Conservation (phyloP, 202 grass and related monocot genomes). For the Setaria italica region DNA sequence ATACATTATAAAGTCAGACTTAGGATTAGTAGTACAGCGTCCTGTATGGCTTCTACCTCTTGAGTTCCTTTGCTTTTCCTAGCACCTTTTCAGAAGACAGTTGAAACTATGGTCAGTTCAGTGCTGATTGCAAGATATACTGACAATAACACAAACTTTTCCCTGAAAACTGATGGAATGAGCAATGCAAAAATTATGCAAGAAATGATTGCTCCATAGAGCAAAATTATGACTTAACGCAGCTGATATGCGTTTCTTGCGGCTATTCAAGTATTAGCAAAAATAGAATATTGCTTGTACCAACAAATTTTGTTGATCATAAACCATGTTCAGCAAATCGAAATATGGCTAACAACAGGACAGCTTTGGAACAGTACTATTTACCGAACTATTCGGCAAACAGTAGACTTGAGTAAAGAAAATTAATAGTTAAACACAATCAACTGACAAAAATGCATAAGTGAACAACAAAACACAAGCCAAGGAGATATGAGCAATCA, state of each 20-base stretch:
- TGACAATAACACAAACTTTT: slow-evolving; percentile 26
- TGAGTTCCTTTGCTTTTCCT: slow-evolving; percentile 4
- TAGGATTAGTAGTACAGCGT: slow-evolving; percentile 21
- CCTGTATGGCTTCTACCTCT: slow-evolving; percentile 20
- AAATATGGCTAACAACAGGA: background rate
- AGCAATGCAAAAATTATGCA: slow-evolving; percentile 10
- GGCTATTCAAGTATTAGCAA: background rate
- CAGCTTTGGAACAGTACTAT: background rate
- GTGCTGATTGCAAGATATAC: slow-evolving; percentile 8
- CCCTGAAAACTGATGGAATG: slow-evolving; percentile 8
- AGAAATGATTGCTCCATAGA: slow-evolving; percentile 8
- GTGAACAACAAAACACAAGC: background rate
- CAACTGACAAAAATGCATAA: slow-evolving; percentile 12
- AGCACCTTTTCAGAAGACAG: background rate
- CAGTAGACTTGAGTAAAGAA: slow-evolving; percentile 10
- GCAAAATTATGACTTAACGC: background rate
- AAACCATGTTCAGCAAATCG: slow-evolving; percentile 1
- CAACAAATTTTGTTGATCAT: background rate
- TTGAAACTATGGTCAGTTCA: background rate
- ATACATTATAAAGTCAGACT: slow-evolving; percentile 27
- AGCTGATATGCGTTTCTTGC: background rate
- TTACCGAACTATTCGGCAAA: slow-evolving; percentile 33
- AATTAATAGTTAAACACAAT: slow-evolving; percentile 31
- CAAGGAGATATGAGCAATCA: slow-evolving; percentile 4
- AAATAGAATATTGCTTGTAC: background rate